Conservation (phyloP, 83 land plant genomes). For the Diphasiastrum complanatum region DNA sequence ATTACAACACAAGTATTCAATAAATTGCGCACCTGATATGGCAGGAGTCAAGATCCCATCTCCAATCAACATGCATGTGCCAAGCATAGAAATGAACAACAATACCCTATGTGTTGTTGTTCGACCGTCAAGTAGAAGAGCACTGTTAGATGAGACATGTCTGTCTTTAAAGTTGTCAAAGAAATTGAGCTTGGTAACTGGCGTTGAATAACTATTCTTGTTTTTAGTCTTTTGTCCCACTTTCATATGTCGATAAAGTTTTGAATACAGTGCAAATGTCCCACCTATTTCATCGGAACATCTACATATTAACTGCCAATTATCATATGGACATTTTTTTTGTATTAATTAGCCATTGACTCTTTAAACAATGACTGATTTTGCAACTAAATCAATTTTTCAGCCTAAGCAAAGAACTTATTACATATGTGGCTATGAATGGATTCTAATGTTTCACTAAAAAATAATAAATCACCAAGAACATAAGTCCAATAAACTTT, state of each 20-base stretch:
- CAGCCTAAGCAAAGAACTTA: too few relatives aligned
- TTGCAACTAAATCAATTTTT: too few relatives aligned
- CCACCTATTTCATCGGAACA: slow-evolving; percentile 41
- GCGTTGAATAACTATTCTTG: slow-evolving; percentile 34
- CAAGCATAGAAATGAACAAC: slow-evolving; percentile 48
- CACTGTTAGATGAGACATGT: slow-evolving; percentile 22
- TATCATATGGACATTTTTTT: not conserved
- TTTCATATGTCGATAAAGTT: slow-evolving; percentile 56
- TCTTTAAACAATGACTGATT: too few relatives aligned
- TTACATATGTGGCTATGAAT: too few relatives aligned
- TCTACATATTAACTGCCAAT: not conserved
- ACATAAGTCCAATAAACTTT: too few relatives aligned
- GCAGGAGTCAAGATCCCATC: slow-evolving; percentile 75
- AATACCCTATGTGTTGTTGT: slow-evolving; percentile 35
- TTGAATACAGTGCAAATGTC: slow-evolving; percentile 75
- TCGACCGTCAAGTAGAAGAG: slow-evolving; percentile 42
- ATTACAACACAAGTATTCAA: not conserved
- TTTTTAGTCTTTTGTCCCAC: slow-evolving; percentile 49
- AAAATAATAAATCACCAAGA: too few relatives aligned
- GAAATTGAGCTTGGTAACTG: slow-evolving; percentile 34
- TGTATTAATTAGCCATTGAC: not conserved
- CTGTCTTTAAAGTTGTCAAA: slow-evolving; percentile 25
- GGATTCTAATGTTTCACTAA: too few relatives aligned
- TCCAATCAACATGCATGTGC: slow-evolving; percentile 74
- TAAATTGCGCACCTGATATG: slow-evolving; percentile 47